Evolutionary conservation across 345 rosid genomes (phyloP), one percentile per base, ranked within the genome.

Genomic region (Tarenaya hassleriana): DNA sequence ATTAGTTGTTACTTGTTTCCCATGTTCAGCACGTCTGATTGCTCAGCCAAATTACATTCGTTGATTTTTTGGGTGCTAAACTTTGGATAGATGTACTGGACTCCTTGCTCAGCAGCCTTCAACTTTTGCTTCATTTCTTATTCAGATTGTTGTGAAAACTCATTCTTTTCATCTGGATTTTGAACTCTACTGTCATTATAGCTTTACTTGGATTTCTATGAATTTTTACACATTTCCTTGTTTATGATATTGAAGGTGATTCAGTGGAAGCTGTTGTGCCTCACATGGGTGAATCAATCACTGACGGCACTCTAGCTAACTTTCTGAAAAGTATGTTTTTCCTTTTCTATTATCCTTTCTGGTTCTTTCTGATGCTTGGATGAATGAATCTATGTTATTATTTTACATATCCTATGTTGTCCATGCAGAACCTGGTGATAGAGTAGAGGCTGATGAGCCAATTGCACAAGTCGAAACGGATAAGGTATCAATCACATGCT

Each of bases 391-490:
- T 8, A 10, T 41, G 19, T 54, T 0, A 7, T 34, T n/a, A n/a
- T n/a, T n/a, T n/a, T n/a, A n/a, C n/a, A n/a, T n/a, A n/a, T n/a
- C n/a, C 47, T 8, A 40, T 35, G 2, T 29, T 61, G 19, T 37
- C 32, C 10, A 18, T 60, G 62, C 78, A 92, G 97, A 83, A 41
- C 94, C 97, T 70, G 98, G 98, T 60, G 98, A 92, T 34, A 72
- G 80, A 24, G 98, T 92, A 4, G 90, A 74, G 70, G 79, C 60
- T 39, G 98, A 92, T 49, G 97, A 92, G 67, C 63, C 88, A 35
- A 88, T 88, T 75, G 98, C 97, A 50, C 97, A 92, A 69, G 83
- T 92, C 56, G 98, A 92, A 69, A 92, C 98, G 2, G 97, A 92
- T 75, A 92, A 92, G 83, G 98, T 92, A 67, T 34, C 24, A 40